Evolutionary conservation across 257 asterid genomes (phyloP), one percentile per base, ranked within the genome.

Genomic region (Solanum chilense): DNA sequence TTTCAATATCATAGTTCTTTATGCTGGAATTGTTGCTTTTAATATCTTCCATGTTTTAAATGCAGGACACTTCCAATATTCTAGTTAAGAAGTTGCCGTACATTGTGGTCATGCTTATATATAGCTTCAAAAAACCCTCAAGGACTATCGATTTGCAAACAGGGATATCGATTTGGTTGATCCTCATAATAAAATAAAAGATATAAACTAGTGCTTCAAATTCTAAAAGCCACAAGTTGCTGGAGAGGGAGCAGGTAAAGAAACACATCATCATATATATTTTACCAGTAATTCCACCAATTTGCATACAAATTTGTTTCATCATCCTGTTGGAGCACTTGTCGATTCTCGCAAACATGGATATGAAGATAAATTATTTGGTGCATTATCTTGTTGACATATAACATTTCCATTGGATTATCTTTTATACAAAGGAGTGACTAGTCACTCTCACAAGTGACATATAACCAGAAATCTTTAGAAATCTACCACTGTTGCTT

Each of bases 1-100:
- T 88, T 85, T 89, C 90, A 20, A 69, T 41, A 85, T 85, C 88
- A 27, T 73, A 41, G n/a, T 23, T 87, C 6, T 31, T 75, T 84
- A 35, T 44, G 86, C 82, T 76, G 47, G 69, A 52, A 23, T 85
- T 84, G 31, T 82, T 82, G 69, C 31, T 62, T 85, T 86, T 56
- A 70, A 47, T 58, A 74, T 41, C 39, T 10, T 37, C 52, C 49
- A 52, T 52, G 62, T 52, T 16, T 52, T 52, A 52, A 52, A 52
- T 52, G 62, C 62, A 52, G 62, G 62, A 52, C 23, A 52, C 62
- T 16, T 52, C 62, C 23, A 74, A 77, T 14, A 41, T 25, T 77
- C 31, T 25, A 13, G 37, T 44, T 42, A 76, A n/a, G 39, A 44
- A 77, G 64, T 44, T n/a, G 31, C 18, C 31, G 13, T 45, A 74